Evolutionary conservation across 257 asterid genomes (phyloP), one percentile per base, ranked within the genome.

Genomic region (Ophiorrhiza pumila): DNA sequence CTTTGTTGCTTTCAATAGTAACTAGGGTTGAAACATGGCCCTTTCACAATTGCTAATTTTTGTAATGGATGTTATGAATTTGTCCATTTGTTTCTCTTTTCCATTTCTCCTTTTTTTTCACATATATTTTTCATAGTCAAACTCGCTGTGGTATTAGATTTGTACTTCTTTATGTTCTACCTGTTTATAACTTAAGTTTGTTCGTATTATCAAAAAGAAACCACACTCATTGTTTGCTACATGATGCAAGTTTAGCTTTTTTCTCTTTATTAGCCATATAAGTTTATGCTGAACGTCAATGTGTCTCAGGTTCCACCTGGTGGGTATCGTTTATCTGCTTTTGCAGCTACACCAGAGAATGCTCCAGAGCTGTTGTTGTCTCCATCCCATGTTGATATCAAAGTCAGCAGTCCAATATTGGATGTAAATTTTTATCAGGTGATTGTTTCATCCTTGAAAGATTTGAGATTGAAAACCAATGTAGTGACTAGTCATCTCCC

Each of bases 321-420:
- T 76, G 97, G 89, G 77, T 94, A 94, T 79, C 96, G 99, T 69
- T 70, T 94, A 78, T 90, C 96, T 82, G 93, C 97, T 76, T 80
- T 91, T 68, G 89, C 97, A 63, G 96, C 97, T 65, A 78, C 82
- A 46, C 89, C 88, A 58, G 97, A 90, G 77, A 89, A 84, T 80
- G 83, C 91, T 77, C 89, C 96, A 68, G 97, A 88, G 68, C 95
- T 91, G 76, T 84, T 84, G 75, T 87, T 94, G 81, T 87, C 95
- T 77, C 99, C 97, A 27, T 69, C 96, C 58, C 68, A 85, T 71
- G 70, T 91, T 71, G 97, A 91, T 84, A 89, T 94, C 52, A 56
- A 47, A 65, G 88, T 90, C 71, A 81, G 79, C 74, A 88, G 83
- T 71, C 99, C 97, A 29, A 70, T 85, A 81, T 79, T 94, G 67